These are phyloP conservation scores for Beauveria pseudobassiana DNA, from an alignment of 2,329 filamentous ascomycete species.

Conservation along the genomic window DNA sequence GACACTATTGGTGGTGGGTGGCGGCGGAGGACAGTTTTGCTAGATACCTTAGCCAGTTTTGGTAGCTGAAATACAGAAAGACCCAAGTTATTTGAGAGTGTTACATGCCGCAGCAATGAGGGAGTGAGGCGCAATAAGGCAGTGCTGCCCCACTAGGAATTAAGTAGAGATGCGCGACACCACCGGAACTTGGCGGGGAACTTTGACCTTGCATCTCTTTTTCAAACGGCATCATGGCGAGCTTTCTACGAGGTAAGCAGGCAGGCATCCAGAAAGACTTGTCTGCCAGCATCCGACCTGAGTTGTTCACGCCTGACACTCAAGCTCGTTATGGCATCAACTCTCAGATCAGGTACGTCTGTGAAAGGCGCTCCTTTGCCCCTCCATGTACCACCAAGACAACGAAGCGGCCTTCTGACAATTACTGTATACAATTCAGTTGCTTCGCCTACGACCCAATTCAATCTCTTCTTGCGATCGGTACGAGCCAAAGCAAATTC, in stretches of 20 bases:
- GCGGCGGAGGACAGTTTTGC: conserved; percentile 11
- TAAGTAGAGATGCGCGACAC: not conserved
- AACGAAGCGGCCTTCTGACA: not conserved
- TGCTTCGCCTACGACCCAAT: conserved; percentile 87
- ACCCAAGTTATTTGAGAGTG: not conserved
- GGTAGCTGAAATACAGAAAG: not conserved
- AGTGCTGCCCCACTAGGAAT: conserved; percentile 2
- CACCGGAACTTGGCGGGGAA: conserved; percentile 1
- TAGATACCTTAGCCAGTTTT: not conserved
- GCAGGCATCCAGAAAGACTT: conserved; percentile 87
- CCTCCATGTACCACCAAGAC: conserved; percentile 1
- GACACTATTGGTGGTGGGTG: conserved; percentile 7
- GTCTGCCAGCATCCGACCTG: conserved; percentile 69
- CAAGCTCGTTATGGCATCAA: conserved; percentile 77
- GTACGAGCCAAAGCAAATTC: conserved; percentile 80
- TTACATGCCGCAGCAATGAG: not conserved
- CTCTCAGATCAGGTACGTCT: conserved; percentile 56
- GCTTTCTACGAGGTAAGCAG: conserved; percentile 87
- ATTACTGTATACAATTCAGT: conserved; percentile 37
- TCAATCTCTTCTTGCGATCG: conserved; percentile 86
- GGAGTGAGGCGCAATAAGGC: no score
- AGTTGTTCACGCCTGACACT: conserved; percentile 77
- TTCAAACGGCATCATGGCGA: conserved; percentile 53
- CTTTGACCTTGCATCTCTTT: conserved; percentile 5
- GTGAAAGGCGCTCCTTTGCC: not conserved